Evolutionary conservation across 306 rosid species (phyloP), one percentile per base, ranked within the genome.

Genomic region (Fagus crenata): DNA sequence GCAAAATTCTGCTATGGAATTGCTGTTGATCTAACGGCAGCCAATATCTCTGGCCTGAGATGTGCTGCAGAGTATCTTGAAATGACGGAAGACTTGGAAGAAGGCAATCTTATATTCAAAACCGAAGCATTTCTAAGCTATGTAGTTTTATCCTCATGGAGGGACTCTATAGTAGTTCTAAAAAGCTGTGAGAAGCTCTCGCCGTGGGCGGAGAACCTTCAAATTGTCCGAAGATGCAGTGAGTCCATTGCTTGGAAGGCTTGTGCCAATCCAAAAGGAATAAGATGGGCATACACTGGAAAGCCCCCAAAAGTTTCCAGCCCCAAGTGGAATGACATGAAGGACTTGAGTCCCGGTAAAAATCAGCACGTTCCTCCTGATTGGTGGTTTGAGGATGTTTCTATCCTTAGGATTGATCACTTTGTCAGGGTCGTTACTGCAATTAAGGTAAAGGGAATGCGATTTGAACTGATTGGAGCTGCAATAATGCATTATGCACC

Each of bases 211-310:
- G 99, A 96, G 67, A 96, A 92, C 65, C 96, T 96, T 41, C 99
- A 96, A 79, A 96, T 96, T 17, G 98, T 96, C 35, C 82, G 98
- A 31, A 68, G 99, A 76, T 96, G 98, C 87, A 91, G 98, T 6
- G 99, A 96, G 84, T 96, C 99, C 36, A 96, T 96, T 28, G 98
- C 99, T 41, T 96, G 98, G 98, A 96, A 96, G 72, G 98, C 99
- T 46, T 96, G 99, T 80, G 97, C 99, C 2, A 96, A 92, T 85
- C 99, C 99, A 4, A 96, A 91, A 81, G 99, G 99, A 40, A 91
- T 96, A 79, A 85, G 85, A 78, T 92, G 99, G 99, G 81, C 99
- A 4, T 96, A 92, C 77, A 96, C 99, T 0, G 96, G 97, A 14
- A 91, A 84, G 81, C 80, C 88, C 53, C 81, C 80, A 18, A 91